Conservation (phyloP, 148 eudicot species). For the Chenopodium berlandieri region DNA sequence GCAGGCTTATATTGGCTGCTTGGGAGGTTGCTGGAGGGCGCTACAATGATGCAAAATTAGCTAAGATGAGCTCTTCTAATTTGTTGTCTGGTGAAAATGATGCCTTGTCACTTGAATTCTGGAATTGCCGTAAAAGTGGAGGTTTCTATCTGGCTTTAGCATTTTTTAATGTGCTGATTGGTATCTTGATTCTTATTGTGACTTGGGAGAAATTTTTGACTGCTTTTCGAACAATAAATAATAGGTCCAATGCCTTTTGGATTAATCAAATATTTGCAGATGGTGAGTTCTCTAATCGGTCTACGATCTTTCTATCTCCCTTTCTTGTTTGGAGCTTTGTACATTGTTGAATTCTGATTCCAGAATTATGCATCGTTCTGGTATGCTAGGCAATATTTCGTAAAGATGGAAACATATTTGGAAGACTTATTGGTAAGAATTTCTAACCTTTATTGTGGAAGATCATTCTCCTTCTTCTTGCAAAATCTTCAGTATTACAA, state of each 20-base stretch:
- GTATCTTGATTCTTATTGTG: neutral
- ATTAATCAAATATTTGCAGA: conserved; percentile 47
- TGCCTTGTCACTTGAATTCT: conserved; percentile 45
- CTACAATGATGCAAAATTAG: conserved; percentile 61
- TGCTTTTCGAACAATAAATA: conserved; percentile 7
- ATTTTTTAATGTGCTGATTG: neutral
- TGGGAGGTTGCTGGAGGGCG: conserved; percentile 77
- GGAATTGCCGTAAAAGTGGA: conserved; percentile 71
- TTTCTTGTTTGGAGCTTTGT: neutral
- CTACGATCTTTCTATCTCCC: neutral
- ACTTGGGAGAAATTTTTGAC: conserved; percentile 2
- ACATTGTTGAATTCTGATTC: conserved; percentile 2
- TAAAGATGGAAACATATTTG: conserved; percentile 53
- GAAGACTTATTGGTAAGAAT: conserved; percentile 45
- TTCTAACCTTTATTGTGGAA: neutral
- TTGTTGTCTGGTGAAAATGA: conserved; percentile 42
- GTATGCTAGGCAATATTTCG: conserved; percentile 53
- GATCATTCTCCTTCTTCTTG: too few species aligned
- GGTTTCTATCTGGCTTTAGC: conserved; percentile 37
- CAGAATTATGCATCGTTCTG: conserved; percentile 1
- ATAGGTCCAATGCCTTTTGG: conserved; percentile 55
- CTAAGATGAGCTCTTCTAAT: conserved; percentile 46
- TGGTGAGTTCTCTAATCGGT: conserved; percentile 40
- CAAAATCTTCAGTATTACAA: neutral
- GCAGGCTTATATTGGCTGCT: conserved; percentile 67